phyloP scores from a whole-genome alignment of 768 basidiomycete genomes.

The Cystobasidium tubakii region DNA sequence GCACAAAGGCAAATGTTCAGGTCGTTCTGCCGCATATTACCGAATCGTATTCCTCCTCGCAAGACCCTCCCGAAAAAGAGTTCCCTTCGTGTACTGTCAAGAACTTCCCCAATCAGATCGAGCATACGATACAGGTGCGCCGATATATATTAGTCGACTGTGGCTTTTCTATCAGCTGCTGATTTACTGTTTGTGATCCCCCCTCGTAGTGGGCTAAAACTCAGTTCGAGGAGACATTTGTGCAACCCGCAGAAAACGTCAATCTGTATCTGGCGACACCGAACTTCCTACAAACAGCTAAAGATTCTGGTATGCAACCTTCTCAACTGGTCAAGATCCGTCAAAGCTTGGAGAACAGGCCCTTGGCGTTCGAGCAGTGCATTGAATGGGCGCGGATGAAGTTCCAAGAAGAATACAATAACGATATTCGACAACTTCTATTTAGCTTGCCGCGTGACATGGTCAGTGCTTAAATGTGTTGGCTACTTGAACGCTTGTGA shows the following conservation, averaged over 20 bases:
- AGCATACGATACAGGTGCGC: slow-evolving; percentile 91
- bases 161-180: no score
- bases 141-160: no score
- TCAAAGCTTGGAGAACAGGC: slow-evolving; percentile 81
- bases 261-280: slow-evolving; percentile 96
- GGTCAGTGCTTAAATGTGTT: slow-evolving; percentile 48
- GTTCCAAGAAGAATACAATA: slow-evolving; percentile 89
- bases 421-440: slow-evolving; percentile 83
- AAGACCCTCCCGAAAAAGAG: slow-evolving; percentile 97
- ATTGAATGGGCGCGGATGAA: slow-evolving; percentile 92
- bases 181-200: background rate
- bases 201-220: slow-evolving; percentile 76
- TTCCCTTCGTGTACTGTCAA: slow-evolving; percentile 95
- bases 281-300: slow-evolving; percentile 76
- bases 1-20: slow-evolving; percentile 96
- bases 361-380: slow-evolving; percentile 92
- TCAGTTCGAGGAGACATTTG: slow-evolving; percentile 85
- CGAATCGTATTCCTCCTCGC: slow-evolving; percentile 94
- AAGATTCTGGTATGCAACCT: slow-evolving; percentile 64
- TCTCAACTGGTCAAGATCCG: slow-evolving; percentile 81
- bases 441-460: slow-evolving; percentile 93
- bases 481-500: background rate
- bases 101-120: slow-evolving; percentile 95
- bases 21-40: slow-evolving; percentile 89
- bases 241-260: slow-evolving; percentile 86